Evolutionary conservation across 2,329 filamentous ascomycete genomes (phyloP), one percentile per base, ranked within the genome.

Genomic region (Ceratocystis cacaofunesta): DNA sequence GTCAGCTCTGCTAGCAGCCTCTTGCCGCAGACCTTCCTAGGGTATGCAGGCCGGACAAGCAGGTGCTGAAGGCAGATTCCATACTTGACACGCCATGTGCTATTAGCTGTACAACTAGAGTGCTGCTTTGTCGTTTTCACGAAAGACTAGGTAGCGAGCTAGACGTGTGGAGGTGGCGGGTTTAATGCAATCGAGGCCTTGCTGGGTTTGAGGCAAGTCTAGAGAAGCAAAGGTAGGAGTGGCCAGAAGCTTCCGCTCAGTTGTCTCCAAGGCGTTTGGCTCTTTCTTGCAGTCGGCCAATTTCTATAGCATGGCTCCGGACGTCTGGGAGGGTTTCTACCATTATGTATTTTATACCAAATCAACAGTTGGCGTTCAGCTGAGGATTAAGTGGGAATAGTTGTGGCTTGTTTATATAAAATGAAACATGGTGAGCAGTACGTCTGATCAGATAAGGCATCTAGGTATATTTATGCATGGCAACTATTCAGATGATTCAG

Each of bases 11-110:
- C 82, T 61, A 97, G 78, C 72, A 97, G 75, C 70, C 80, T 78
- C 75, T 86, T 88, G 48, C 92, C 92, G 72, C 92, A 95, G 0
- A 92, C 92, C 68, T 83, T 83, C 43, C 86, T 86, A 3, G 94
- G 80, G 70, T 88, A 85, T 57, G 78, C 77, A 0, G 85, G 81
- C 70, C 85, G 80, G 50, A 99, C 90, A 72, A 87, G 96, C n/a
- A 97, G 78, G 72, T 97, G 92, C 75, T 97, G 92, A 46, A 97
- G 85, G 75, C 95, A 96, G 72, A 99, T 88, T 2, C 92, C 92
- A 0, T 92, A 85, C 58, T 83, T 83, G n/a, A 88, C 84, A 7
- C 88, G 84, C 94, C 94, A 97, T 0, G 92, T 96, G 72, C 86
- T 90, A 77, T 41, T 96, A 97, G 76, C 92, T 97, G 80, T 92